Conservation (phyloP, 495 filamentous ascomycete genomes). For the Lasiosphaeria ovina region DNA sequence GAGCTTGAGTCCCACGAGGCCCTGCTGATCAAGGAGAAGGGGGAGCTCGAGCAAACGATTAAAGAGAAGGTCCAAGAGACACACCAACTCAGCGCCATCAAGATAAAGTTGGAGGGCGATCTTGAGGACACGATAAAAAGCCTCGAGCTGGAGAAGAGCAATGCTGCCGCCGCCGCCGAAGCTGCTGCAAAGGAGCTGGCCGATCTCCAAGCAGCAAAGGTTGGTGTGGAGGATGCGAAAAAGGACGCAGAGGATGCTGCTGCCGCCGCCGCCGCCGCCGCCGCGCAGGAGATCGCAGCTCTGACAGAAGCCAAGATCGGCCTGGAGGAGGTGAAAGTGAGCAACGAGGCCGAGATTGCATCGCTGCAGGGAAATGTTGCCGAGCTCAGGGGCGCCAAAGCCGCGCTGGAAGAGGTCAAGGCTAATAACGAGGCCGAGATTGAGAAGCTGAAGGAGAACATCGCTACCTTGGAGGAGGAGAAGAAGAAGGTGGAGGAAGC, state of each 20-base stretch:
- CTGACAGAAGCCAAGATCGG: conserved; percentile 24
- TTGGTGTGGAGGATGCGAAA: conserved; percentile 28
- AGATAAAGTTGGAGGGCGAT: conserved; percentile 25
- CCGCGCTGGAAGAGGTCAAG: conserved; percentile 26
- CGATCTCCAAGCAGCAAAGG: conserved; percentile 24
- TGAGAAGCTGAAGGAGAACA: conserved; percentile 22
- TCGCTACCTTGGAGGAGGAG: conserved; percentile 22
- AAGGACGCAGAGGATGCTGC: conserved; percentile 24
- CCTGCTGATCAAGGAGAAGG: conserved; percentile 28
- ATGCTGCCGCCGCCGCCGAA: conserved; percentile 22
- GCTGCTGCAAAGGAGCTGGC: conserved; percentile 13
- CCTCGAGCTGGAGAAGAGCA: conserved; percentile 20
- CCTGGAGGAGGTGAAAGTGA: conserved; percentile 17
- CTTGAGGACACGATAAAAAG: conserved; percentile 25
- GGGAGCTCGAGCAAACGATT: conserved; percentile 28
- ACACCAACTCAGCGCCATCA: conserved; percentile 25
- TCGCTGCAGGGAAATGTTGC: conserved; percentile 17
- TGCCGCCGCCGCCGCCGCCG: conserved; percentile 25
- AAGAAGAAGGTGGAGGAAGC: conserved; percentile 31
- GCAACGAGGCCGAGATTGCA: conserved; percentile 19
- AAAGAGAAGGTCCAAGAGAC: conserved; percentile 32
- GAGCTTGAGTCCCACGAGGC: conserved; percentile 33
- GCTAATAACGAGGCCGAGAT: conserved; percentile 28
- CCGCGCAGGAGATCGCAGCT: conserved; percentile 26
- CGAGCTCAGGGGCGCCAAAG: conserved; percentile 15